A percentile compares a stretch with the other conserved stretches of the same genome.
Conservation (phyloP, 305 asterid genomes). For the Coffea humblotiana region DNA sequence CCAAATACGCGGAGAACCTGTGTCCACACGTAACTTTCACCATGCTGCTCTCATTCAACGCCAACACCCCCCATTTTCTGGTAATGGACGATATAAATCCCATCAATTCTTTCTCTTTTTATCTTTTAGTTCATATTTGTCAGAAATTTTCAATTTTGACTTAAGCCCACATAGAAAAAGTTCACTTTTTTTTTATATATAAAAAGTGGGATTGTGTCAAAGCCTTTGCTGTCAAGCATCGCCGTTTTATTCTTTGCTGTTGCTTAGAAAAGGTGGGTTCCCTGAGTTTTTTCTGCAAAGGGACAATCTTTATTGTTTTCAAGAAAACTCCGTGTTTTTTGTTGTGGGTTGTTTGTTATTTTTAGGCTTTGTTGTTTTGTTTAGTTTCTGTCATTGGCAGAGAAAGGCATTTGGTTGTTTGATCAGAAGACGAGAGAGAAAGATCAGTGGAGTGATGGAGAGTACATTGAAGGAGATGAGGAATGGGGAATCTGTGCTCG, state of each 20-base stretch:
- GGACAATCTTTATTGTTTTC: neutral
- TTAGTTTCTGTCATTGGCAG: constrained; percentile 53
- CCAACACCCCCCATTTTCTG: constrained; percentile 28
- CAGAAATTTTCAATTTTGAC: neutral
- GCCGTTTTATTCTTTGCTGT: constrained; percentile 26
- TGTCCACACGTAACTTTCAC: constrained; percentile 23
- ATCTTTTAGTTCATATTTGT: neutral
- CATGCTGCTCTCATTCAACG: constrained; percentile 41
- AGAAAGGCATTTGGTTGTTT: constrained; percentile 38
- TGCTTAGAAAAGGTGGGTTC: constrained; percentile 38
- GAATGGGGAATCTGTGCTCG: constrained; percentile 70
- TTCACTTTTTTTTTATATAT: constrained; percentile 7
- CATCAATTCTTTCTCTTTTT: constrained; percentile 5
- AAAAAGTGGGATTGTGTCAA: constrained; percentile 19
- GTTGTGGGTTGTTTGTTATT: neutral
- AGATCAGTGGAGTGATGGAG: constrained; percentile 46
- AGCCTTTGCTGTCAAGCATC: constrained; percentile 1
- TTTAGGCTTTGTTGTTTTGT: constrained; percentile 15
- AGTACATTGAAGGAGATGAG: constrained; percentile 57
- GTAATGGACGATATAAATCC: constrained; percentile 13
- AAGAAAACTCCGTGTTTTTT: constrained; percentile 3
- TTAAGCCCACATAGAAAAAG: constrained; percentile 5
- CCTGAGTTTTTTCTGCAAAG: constrained; percentile 11
- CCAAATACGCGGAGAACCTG: constrained; percentile 30
- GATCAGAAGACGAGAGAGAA: constrained; percentile 36